Conservation (phyloP, 2,329 filamentous ascomycete genomes). For the Fusarium ambrosium region DNA sequence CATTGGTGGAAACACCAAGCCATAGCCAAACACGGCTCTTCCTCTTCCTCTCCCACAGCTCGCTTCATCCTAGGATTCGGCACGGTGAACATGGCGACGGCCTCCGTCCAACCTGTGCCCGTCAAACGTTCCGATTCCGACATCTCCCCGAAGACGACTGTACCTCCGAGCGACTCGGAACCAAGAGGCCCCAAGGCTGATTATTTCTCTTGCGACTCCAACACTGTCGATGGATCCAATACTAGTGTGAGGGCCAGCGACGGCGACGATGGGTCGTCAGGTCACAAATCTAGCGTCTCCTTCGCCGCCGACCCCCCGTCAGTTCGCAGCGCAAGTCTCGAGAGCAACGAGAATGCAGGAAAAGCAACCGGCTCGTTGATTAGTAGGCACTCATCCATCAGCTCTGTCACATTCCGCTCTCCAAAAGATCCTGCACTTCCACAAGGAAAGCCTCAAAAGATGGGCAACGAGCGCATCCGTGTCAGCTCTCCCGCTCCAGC, state of each 20-base stretch:
- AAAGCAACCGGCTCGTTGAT: conserved; percentile 36
- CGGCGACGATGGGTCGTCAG: conserved; percentile 49
- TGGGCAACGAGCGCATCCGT: conserved; percentile 58
- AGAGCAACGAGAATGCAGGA: conserved; percentile 46
- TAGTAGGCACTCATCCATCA: conserved; percentile 60
- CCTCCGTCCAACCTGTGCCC: conserved; percentile 41
- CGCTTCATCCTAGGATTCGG: conserved; percentile 9
- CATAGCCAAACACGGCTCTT: conserved; percentile 9
- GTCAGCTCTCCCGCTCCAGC: conserved; percentile 63
- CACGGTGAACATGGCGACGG: conserved; percentile 36
- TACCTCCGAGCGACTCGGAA: conserved; percentile 36
- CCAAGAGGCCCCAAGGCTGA: conserved; percentile 26
- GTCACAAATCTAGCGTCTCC: conserved; percentile 51
- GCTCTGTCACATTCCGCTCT: conserved; percentile 63
- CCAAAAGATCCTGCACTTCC: conserved; percentile 60
- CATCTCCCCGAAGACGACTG: conserved; percentile 57
- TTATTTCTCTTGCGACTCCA: conserved; percentile 46
- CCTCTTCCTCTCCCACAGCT: conserved; percentile 1
- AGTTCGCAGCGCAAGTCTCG: conserved; percentile 43
- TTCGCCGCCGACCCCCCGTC: conserved; percentile 52
- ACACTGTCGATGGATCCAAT: conserved; percentile 42
- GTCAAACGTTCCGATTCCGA: conserved; percentile 57
- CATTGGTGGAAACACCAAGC: conserved; percentile 5
- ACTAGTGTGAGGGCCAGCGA: conserved; percentile 45
- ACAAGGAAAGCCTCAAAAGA: conserved; percentile 62